Conservation (phyloP, 2,329 filamentous ascomycete species). For the Balansia obtecta region DNA sequence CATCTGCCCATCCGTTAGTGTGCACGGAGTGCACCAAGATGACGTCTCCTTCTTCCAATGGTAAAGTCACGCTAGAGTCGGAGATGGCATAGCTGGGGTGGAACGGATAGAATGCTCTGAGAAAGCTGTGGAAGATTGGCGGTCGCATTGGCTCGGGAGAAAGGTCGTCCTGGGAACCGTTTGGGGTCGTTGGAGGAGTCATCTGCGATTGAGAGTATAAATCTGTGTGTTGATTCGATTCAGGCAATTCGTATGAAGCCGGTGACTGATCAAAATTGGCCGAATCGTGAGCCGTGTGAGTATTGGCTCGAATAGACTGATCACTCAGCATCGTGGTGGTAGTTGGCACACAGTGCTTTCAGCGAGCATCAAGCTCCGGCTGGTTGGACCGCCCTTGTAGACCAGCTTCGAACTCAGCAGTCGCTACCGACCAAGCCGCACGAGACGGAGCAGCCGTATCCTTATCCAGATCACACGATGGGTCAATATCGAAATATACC, state of each 20-base stretch:
- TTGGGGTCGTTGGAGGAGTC: conserved; percentile 66
- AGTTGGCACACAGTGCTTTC: conserved; percentile 13
- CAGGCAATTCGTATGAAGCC: conserved; percentile 18
- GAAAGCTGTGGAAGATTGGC: conserved; percentile 81
- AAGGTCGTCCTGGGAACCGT: conserved; percentile 51
- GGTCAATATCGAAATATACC: neutral
- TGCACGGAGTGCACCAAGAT: conserved; percentile 93
- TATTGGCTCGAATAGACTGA: conserved; percentile 40
- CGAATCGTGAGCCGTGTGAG: conserved; percentile 47
- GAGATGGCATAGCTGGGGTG: conserved; percentile 64
- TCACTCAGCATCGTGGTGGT: conserved; percentile 26
- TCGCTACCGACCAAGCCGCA: conserved; percentile 9
- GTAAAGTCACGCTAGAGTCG: conserved; percentile 80
- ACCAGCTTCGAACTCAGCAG: neutral
- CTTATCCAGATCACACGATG: neutral
- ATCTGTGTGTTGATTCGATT: conserved; percentile 22
- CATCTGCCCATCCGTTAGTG: conserved; percentile 97
- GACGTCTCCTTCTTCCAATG: conserved; percentile 81
- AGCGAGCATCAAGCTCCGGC: conserved; percentile 18
- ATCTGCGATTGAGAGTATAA: conserved; percentile 47
- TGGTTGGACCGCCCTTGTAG: neutral
- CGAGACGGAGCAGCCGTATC: neutral
- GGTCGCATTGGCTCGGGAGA: conserved; percentile 30
- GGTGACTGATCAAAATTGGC: conserved; percentile 31
- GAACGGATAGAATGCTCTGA: conserved; percentile 90